These are phyloP conservation scores for Phytopythium aichiense DNA, from an alignment of 352 stramenopile species.

Conservation along the genomic window DNA sequence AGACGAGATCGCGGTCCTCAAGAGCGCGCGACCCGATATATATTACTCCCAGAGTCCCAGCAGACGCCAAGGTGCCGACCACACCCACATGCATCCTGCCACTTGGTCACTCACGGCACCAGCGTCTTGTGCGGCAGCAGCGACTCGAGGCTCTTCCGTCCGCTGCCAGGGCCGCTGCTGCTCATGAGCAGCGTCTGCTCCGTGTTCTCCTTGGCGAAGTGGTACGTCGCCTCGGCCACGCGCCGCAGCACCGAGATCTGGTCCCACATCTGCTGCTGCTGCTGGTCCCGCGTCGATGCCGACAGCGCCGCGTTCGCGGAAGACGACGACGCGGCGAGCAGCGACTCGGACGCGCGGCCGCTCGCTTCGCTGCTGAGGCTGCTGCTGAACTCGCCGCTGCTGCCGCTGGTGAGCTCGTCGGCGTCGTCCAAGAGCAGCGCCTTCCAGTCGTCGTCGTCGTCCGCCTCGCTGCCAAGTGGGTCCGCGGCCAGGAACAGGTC, in stretches of 20 bases:
- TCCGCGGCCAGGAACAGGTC: slow-evolving; percentile 1
- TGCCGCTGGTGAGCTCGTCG: slow-evolving; percentile 7
- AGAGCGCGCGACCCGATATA: slow-evolving; percentile 1
- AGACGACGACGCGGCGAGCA: background rate
- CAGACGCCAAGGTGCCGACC: background rate
- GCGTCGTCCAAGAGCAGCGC: slow-evolving; percentile 7
- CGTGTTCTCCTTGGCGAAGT: slow-evolving; percentile 19
- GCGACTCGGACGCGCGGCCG: background rate
- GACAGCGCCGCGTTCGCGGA: background rate
- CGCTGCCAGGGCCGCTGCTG: background rate
- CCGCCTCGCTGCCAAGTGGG: slow-evolving; percentile 9
- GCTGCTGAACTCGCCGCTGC: background rate
- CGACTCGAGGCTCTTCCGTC: slow-evolving; percentile 1
- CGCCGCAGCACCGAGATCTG: slow-evolving; percentile 21
- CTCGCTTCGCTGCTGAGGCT: background rate
- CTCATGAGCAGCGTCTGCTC: slow-evolving; percentile 15
- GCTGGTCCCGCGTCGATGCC: background rate
- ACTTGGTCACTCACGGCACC: background rate
- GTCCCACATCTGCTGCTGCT: slow-evolving; percentile 14
- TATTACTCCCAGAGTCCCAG: background rate
- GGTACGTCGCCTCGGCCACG: slow-evolving; percentile 24
- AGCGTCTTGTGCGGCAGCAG: slow-evolving; percentile 5
- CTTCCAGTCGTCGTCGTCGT: slow-evolving; percentile 6
- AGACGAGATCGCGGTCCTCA: background rate
- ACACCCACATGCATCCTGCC: background rate